Percentiles rank a stretch among this genome's conserved stretches.
phyloP scores from a whole-genome alignment of 1,284 basidiomycete genomes.

The Rhodotorula sp. region DNA sequence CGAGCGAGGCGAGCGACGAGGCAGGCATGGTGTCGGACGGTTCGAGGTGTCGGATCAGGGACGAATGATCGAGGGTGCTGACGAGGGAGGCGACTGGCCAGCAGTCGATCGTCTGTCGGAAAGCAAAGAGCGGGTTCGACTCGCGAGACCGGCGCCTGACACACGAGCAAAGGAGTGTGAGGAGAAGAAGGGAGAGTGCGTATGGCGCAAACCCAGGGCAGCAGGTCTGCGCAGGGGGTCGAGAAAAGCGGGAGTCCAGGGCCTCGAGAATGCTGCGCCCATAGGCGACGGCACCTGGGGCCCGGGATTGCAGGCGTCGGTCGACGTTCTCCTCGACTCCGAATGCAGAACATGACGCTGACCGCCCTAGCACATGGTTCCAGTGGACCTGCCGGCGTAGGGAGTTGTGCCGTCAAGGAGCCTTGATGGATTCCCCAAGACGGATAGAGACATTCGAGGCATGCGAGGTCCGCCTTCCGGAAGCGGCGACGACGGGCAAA shows the following conservation, averaged over 20 bases:
- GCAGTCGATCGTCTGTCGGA: conserved; percentile 2
- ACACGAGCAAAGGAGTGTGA: not conserved
- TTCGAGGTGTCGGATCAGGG: not conserved
- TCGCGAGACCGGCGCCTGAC: not conserved
- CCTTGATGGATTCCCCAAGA: no score
- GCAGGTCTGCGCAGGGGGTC: not conserved
- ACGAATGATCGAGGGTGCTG: not conserved
- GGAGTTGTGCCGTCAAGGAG: no score
- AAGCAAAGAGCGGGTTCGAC: not conserved
- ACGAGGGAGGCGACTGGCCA: not conserved
- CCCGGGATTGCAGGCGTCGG: not conserved
- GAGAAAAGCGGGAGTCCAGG: not conserved
- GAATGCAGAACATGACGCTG: not conserved
- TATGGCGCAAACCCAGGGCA: not conserved
- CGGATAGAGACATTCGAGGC: no score
- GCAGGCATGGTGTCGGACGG: conserved; percentile 8
- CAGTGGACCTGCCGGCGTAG: no score
- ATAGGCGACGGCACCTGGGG: no score
- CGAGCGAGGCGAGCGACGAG: conserved; percentile 16
- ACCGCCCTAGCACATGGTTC: no score
- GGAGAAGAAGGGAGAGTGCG: not conserved
- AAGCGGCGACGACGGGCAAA: no score
- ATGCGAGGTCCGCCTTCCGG: no score
- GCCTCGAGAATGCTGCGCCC: not conserved
- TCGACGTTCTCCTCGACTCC: not conserved